Base-by-base conservation (phyloP, 495 filamentous ascomycete species). In the Penicillium cinerascens region DNA sequence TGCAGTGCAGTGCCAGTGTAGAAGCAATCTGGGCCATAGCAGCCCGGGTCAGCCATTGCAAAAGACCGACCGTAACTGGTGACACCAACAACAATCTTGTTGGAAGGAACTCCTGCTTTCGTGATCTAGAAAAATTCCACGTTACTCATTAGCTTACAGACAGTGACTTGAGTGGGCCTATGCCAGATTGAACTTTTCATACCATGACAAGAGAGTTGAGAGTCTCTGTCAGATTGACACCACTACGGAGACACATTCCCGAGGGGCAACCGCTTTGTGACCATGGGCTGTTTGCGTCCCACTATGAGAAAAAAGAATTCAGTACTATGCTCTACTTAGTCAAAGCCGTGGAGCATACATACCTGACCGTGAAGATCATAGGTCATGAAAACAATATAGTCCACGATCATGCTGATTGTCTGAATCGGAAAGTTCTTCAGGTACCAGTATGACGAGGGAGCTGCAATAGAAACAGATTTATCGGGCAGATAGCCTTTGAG, bases 41-140 rank as follows among this genome's bases (percentile, higher is more conserved):
- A 47, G 11, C n/a, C 15, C 10, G 44, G n/a, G n/a, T 29, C 25
- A 7, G 44, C 15, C 44, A 47, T 47, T 11, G 9, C 8, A 23
- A 47, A 47, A 15, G 27, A 36, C 20, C 44, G 25, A 10, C 44
- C 44, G 16, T 47, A 47, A 27, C 44, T 47, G 7, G 29, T 35
- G 4, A 35, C 44, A 15, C 29, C 44, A 6, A 47, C 67, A 1
- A 71, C 7, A 21, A 81, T 43, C 53, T 72, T 75, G 36, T 63
- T 67, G 0, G 59, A 36, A 0, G 66, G 68, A 1, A 77, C 72
- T 15, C 76, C 75, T 0, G 76, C 76, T 50, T 81, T 81, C 33
- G 78, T 79, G 15, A 80, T 64, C n/a, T n/a, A n/a, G n/a, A n/a
- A n/a, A n/a, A n/a, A n/a, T n/a, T n/a, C n/a, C n/a, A n/a, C n/a